phyloP scores from a whole-genome alignment of 2,329 filamentous ascomycete species.

The Colletotrichum lini region DNA sequence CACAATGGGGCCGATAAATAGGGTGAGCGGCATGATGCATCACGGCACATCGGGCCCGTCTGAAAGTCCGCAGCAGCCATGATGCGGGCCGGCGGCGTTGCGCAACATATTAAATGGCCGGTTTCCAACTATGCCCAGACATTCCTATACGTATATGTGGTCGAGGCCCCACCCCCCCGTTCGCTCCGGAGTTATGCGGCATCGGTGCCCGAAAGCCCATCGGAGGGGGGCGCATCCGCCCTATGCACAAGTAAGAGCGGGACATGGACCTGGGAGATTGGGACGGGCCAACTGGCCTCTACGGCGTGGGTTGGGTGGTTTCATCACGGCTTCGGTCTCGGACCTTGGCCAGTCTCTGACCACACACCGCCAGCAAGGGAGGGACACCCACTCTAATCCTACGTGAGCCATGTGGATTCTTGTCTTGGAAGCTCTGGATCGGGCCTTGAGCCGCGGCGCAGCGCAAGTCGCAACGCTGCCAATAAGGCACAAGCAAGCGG shows the following conservation, averaged over 20 bases:
- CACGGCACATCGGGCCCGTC: conserved; percentile 25
- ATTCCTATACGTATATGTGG: background rate
- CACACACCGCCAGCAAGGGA: conserved; percentile 16
- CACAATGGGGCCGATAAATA: conserved; percentile 3
- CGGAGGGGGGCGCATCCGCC: background rate
- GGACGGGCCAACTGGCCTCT: conserved; percentile 8
- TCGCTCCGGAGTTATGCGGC: background rate
- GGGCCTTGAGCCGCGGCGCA: too few species aligned
- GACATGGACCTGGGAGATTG: background rate
- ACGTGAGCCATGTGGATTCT: background rate
- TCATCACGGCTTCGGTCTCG: conserved; percentile 29
- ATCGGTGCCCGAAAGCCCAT: conserved; percentile 8
- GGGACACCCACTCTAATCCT: conserved; percentile 2
- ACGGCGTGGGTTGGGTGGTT: background rate
- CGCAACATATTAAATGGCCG: conserved; percentile 11
- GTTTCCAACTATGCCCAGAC: conserved; percentile 19
- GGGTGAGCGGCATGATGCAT: too few species aligned
- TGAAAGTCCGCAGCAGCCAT: conserved; percentile 26
- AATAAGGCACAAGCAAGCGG: too few species aligned
- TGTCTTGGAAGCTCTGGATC: too few species aligned
- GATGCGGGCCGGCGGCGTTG: conserved; percentile 33
- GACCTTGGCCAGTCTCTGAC: conserved; percentile 20
- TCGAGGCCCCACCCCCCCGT: background rate
- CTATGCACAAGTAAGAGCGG: background rate
- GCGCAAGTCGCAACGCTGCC: too few species aligned